Percentiles rank a stretch among this genome's conserved stretches.
These are phyloP conservation scores for Verticillium longisporum DNA, from an alignment of 2,329 filamentous ascomycete species.

Conservation along the genomic window DNA sequence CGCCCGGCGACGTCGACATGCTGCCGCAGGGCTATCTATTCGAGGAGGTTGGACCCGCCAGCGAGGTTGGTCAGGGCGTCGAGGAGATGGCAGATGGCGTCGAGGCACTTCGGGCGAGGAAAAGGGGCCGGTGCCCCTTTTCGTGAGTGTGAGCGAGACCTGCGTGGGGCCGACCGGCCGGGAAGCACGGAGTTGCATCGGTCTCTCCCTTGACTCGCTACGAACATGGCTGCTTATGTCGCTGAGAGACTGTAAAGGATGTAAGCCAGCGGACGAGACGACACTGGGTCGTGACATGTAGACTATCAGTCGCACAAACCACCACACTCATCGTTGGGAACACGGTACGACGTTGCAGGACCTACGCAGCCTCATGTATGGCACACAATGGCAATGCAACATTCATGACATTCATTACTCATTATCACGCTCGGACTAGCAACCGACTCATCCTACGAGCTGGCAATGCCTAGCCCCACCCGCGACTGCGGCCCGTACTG, in stretches of 20 bases:
- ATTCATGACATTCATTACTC: not conserved
- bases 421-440: not conserved
- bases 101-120: constrained; percentile 4
- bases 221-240: too few relatives aligned
- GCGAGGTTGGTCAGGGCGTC: constrained; percentile 43
- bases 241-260: too few relatives aligned
- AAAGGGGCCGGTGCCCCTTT: constrained; percentile 8
- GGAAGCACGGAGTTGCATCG: too few relatives aligned
- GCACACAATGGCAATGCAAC: not conserved
- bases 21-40: constrained; percentile 46
- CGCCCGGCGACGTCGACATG: constrained; percentile 35
- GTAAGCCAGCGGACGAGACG: too few relatives aligned
- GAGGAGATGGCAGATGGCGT: constrained; percentile 32
- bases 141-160: not conserved
- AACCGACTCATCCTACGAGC: constrained; percentile 21
- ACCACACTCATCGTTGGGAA: too few relatives aligned
- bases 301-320: too few relatives aligned
- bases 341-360: too few relatives aligned
- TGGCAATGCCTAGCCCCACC: constrained; percentile 48
- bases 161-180: too few relatives aligned
- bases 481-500: constrained; percentile 21
- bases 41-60: constrained; percentile 55
- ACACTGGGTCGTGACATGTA: too few relatives aligned
- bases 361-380: not conserved
- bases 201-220: too few relatives aligned